A percentile compares a stretch with the other conserved stretches of the same genome.
phyloP scores from a whole-genome alignment of 139 green algal genomes.

The Dunaliella primolecta region DNA sequence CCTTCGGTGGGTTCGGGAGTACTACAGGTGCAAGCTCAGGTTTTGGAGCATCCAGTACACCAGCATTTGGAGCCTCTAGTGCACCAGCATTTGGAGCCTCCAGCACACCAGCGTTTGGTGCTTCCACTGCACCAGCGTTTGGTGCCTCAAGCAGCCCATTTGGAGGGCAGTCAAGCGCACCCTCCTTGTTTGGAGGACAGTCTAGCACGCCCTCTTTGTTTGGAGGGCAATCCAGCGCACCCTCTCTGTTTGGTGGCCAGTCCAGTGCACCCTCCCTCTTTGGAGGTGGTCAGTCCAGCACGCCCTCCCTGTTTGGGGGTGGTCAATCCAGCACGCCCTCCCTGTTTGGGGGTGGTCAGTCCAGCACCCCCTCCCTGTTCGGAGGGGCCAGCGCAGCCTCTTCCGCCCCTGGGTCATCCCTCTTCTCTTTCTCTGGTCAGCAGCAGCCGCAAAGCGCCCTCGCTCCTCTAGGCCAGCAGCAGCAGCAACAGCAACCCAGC shows the following conservation, averaged over 20 bases:
- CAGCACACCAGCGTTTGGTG: constrained; percentile 11
- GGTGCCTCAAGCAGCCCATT: constrained; percentile 11
- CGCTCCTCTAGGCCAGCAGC: not conserved
- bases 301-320: constrained; percentile 14
- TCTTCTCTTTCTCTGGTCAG: not conserved
- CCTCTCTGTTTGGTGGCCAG: constrained; percentile 11
- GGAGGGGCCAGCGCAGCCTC: too few relatives aligned
- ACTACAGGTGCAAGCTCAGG: not conserved
- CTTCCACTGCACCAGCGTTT: not conserved
- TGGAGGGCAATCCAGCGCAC: constrained; percentile 7
- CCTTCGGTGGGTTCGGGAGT: not conserved
- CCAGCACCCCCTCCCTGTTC: constrained; percentile 13
- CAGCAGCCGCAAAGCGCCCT: not conserved
- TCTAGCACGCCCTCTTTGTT: constrained; percentile 10
- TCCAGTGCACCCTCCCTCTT: constrained; percentile 5
- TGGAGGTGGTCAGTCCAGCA: constrained; percentile 5
- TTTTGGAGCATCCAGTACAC: constrained; percentile 6
- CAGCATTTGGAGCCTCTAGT: constrained; percentile 1
- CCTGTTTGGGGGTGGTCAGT: constrained; percentile 8
- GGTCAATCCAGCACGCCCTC: not conserved
- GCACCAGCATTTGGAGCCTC: constrained; percentile 21
- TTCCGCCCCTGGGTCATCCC: not conserved
- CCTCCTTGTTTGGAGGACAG: not conserved
- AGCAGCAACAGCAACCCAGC: constrained; percentile 19
- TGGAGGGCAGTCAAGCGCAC: not conserved